Evolutionary conservation across 495 filamentous ascomycete genomes (phyloP), one percentile per base, ranked within the genome.

Genomic region (Penicillium simplicissimum): DNA sequence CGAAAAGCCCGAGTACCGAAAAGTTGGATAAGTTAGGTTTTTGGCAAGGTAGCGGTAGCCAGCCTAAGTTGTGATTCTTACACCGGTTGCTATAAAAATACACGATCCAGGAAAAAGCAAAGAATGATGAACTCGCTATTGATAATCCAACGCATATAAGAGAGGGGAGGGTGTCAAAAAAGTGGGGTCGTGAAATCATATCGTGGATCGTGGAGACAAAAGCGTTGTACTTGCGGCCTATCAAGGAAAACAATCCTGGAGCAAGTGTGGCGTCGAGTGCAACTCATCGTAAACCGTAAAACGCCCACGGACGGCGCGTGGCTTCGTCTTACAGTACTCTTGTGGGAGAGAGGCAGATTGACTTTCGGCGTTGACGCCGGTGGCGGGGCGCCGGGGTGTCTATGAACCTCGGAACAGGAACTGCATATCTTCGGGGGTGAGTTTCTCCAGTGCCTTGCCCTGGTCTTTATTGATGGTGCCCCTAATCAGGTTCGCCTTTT

Each of bases 401-500:
- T 64, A 80, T 2, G 72, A 72, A n/a, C 91, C 91, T 31, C 91
- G 81, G 81, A 98, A 98, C 60, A 98, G 76, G 78, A 98, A 98
- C 74, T 96, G 87, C 82, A 98, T 89, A 69, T 98, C 95, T 68
- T 91, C 90, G 0, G 88, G 83, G n/a, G 86, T 93, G 37, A 98
- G 79, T 55, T 92, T 92, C 67, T 97, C 91, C 85, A 97, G 87
- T 0, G 93, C 90, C 23, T 79, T 75, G 2, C 83, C 82, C 63
- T 93, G 86, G 71, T 97, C 93, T 52, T 90, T 88, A 71, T 97
- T 96, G 70, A 98, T 92, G 1, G 94, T 98, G 40, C 91, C 92
- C 60, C 92, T 89, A 62, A 98, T 97, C 87, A 98, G 90, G 59
- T 90, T 91, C 0, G 91, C 89, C 76, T 98, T 98, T 82, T 97